These are phyloP conservation scores for Diaporthe australafricana DNA, from an alignment of 2,329 filamentous ascomycete genomes.

Conservation along the genomic window DNA sequence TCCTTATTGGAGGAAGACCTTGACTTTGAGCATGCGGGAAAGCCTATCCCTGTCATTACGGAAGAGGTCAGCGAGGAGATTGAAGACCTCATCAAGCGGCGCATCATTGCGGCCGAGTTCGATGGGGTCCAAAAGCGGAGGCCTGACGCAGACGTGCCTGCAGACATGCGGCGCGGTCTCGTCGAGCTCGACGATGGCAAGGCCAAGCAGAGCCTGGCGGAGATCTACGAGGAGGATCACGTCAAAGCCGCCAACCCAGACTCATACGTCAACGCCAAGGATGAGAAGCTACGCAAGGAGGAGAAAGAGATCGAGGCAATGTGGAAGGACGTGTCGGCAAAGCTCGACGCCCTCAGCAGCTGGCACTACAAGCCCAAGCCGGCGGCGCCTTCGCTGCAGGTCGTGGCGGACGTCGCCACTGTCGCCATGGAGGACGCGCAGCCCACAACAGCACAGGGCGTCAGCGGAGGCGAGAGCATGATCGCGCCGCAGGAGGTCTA, in stretches of 20 bases:
- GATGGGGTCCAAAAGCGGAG: slow-evolving; percentile 89
- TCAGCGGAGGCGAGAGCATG: slow-evolving; percentile 75
- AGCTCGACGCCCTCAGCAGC: slow-evolving; percentile 89
- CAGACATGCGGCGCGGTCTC: slow-evolving; percentile 74
- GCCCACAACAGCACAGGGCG: slow-evolving; percentile 82
- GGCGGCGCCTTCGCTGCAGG: slow-evolving; percentile 81
- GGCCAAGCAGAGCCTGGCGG: slow-evolving; percentile 86
- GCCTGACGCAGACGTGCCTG: slow-evolving; percentile 76
- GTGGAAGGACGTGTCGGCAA: slow-evolving; percentile 84
- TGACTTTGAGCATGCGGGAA: slow-evolving; percentile 94
- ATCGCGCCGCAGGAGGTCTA: slow-evolving; percentile 97
- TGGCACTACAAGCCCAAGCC: slow-evolving; percentile 97
- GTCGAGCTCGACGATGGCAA: slow-evolving; percentile 90
- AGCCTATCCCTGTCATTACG: slow-evolving; percentile 94
- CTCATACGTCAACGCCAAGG: slow-evolving; percentile 82
- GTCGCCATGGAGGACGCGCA: slow-evolving; percentile 96
- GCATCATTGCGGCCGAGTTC: slow-evolving; percentile 90
- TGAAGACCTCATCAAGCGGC: slow-evolving; percentile 92
- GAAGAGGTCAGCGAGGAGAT: slow-evolving; percentile 91
- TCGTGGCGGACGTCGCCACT: slow-evolving; percentile 91
- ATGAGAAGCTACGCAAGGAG: slow-evolving; percentile 84
- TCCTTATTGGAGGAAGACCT: slow-evolving; percentile 94
- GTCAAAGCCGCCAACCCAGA: slow-evolving; percentile 80
- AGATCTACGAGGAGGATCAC: slow-evolving; percentile 95
- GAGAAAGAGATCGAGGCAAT: slow-evolving; percentile 85